Percentiles rank a stretch among this genome's conserved stretches.
Conservation (phyloP, 805 yeast genomes). For the Cephaloascus albidus region DNA sequence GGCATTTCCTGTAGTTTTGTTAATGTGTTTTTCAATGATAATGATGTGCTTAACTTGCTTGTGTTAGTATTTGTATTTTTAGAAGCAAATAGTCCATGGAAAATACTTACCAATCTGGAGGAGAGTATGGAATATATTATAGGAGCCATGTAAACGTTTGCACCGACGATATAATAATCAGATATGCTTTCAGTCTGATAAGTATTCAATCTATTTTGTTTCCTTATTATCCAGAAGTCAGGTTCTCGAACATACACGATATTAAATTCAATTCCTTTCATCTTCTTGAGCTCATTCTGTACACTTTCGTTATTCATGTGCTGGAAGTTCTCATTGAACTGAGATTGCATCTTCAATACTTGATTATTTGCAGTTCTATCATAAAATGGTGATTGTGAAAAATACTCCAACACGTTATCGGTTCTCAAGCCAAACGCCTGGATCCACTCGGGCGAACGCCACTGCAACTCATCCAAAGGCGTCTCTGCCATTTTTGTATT, state of each 20-base stretch:
- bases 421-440: constrained; percentile 80
- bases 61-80: background rate
- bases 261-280: constrained; percentile 83
- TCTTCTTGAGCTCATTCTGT: constrained; percentile 55
- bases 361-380: constrained; percentile 93
- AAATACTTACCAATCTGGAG: constrained; percentile 40
- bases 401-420: constrained; percentile 87
- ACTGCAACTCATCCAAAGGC: constrained; percentile 79
- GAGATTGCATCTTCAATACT: constrained; percentile 90
- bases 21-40: constrained; percentile 36
- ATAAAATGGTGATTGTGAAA: constrained; percentile 89
- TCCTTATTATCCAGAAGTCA: constrained; percentile 84
- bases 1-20: constrained; percentile 37
- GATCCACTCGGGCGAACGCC: constrained; percentile 98
- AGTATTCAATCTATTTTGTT: constrained; percentile 58
- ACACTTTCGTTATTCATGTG: constrained; percentile 14
- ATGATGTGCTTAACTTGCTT: constrained; percentile 35
- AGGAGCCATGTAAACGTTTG: constrained; percentile 89
- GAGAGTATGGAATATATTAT: constrained; percentile 61
- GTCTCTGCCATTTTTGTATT: constrained; percentile 13
- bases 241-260: constrained; percentile 75
- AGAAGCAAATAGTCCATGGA: background rate
- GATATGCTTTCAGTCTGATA: constrained; percentile 45
- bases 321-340: constrained; percentile 47
- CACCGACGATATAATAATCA: constrained; percentile 85